Evolutionary conservation across 169 alveolate species (phyloP), one percentile per base, ranked within the genome.

Genomic region (Babesia sp.): DNA sequence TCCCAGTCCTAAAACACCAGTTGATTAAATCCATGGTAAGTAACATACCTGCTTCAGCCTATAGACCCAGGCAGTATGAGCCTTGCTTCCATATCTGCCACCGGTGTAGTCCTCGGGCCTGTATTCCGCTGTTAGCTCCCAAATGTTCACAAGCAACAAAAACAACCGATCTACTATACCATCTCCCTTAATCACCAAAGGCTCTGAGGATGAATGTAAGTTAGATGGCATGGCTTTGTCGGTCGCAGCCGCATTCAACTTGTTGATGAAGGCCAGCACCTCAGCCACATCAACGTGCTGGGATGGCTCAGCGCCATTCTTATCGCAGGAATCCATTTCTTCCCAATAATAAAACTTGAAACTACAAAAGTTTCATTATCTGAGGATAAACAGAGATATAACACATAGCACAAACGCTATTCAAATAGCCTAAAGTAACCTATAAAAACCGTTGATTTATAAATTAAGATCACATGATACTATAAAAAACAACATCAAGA

Each of bases 51-150:
- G 50, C 9, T n/a, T 20, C 3, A 75, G 59, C 3, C 31, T 63
- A 11, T 75, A 8, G 29, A 75, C 33, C 85, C 85, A 75, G 2
- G 55, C 37, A 1, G 71, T 16, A 51, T 61, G 72, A 12, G 85
- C 89, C 39, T 53, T 81, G 75, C 46, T 81, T 2, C 89, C 89
- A 42, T 60, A 81, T 41, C 89, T 51, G 29, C 85, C 50, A 36
- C 46, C 63, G 18, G 31, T 73, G 61, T 71, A 44, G 44, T 59
- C 67, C 22, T 71, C 58, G 0, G 89, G 89, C 12, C 63, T 67
- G 45, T 71, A 67, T 20, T 71, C 24, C 5, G 12, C 60, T 0
- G 79, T 61, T 29, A 71, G 18, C 18, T 22, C 39, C 14, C 53
- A 46, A 6, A 81, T 24, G 29, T 60, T 66, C 22, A 44, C 51